phyloP scores from a whole-genome alignment of 768 basidiomycete species.

The Mycena kentingensis region DNA sequence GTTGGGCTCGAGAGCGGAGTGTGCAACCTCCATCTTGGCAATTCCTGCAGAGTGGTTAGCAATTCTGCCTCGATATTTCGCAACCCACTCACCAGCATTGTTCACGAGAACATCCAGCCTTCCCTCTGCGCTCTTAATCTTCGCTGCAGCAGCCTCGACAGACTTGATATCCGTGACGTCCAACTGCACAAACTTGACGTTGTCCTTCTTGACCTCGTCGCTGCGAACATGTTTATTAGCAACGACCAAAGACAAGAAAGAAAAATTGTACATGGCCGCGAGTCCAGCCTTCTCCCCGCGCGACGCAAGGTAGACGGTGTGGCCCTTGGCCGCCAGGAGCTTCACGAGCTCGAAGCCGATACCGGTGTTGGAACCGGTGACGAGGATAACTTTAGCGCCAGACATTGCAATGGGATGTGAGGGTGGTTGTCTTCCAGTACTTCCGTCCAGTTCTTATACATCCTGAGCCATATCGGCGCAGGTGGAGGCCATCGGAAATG shows the following conservation, averaged over 20 bases:
- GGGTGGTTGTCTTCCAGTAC: too few species aligned
- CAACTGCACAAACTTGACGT: slow-evolving; percentile 38
- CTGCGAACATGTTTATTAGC: slow-evolving; percentile 18
- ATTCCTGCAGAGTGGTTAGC: slow-evolving; percentile 25
- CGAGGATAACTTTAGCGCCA: slow-evolving; percentile 43
- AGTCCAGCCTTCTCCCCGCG: slow-evolving; percentile 41
- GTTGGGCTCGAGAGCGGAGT: slow-evolving; percentile 39
- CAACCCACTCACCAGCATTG: slow-evolving; percentile 40
- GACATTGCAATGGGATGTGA: too few species aligned
- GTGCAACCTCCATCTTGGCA: slow-evolving; percentile 31
- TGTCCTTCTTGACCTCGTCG: slow-evolving; percentile 34
- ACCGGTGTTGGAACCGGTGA: slow-evolving; percentile 46
- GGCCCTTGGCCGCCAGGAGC: slow-evolving; percentile 43
- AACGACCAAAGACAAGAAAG: neutral
- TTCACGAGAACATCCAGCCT: slow-evolving; percentile 48
- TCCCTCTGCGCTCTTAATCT: slow-evolving; percentile 42
- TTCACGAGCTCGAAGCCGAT: slow-evolving; percentile 49
- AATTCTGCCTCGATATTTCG: too few species aligned
- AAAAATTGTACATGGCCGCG: slow-evolving; percentile 41
- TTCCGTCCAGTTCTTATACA: too few species aligned
- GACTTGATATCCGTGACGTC: slow-evolving; percentile 41
- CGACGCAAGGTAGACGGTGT: slow-evolving; percentile 47
- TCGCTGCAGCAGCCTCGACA: slow-evolving; percentile 36
- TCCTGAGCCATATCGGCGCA: too few species aligned
- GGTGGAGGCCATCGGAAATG: too few species aligned